Evolutionary conservation across 208 protist genomes (phyloP).

Genomic region (Tritrichomonas foetus): DNA sequence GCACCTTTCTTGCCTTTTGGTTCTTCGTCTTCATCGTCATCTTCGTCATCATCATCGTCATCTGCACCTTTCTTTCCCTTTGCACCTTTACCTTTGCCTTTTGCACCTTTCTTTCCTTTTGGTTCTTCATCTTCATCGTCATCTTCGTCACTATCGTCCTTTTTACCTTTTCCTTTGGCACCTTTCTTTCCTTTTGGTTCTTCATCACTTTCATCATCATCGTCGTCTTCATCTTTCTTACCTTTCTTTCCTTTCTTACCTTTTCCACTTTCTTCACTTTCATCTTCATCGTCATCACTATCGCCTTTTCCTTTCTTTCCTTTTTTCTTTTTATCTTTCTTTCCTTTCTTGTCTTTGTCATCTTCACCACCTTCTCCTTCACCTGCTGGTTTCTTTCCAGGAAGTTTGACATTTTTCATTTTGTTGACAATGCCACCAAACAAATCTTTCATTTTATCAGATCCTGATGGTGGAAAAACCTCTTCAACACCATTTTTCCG

Average conservation of each 20-base stretch:
- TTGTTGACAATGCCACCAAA: neutral
- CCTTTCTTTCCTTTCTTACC: neutral
- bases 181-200: neutral
- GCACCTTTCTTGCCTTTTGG: neutral
- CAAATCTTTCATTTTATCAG: neutral
- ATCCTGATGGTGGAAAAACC: neutral
- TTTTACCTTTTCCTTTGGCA: neutral
- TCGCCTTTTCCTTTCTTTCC: neutral
- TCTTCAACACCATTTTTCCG: neutral
- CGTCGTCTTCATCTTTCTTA: neutral
- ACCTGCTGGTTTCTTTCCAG: neutral
- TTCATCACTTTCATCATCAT: neutral
- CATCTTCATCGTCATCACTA: neutral
- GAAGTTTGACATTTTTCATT: neutral
- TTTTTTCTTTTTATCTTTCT: neutral
- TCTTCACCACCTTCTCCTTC: neutral
- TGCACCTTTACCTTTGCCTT: neutral
- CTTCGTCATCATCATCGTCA: neutral
- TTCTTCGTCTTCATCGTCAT: neutral
- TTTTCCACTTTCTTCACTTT: neutral
- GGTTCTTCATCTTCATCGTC: neutral
- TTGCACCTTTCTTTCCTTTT: neutral
- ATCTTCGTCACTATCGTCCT: neutral
- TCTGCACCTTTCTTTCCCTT: neutral
- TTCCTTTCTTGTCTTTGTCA: neutral